Base-by-base conservation (phyloP, 257 asterid genomes). In the Catharanthus roseus region DNA sequence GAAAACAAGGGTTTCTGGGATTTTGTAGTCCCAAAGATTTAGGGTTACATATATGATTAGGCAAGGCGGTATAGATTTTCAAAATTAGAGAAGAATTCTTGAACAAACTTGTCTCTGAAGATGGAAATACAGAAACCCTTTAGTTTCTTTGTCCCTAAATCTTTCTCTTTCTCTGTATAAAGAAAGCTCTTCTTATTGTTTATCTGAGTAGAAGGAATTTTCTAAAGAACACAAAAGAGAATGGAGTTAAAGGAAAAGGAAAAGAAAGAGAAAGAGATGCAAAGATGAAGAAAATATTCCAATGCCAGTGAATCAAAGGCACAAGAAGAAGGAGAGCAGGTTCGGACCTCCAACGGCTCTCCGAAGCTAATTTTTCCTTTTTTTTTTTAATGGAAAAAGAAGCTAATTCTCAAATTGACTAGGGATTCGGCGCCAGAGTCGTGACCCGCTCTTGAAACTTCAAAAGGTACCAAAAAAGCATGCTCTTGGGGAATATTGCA, bases 311-410 rank as follows among this genome's bases (percentile, higher is more conserved):
- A 38, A 21, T 13, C 45, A 62, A 67, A 33, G 44, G 47, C 9
- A 11, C 53, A 51, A 26, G 38, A 41, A 21, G 44, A 18, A 34
- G 24, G 38, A 29, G 26, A 55, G 36, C 28, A 75, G 84, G 67
- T 62, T 79, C 69, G 81, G 80, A 71, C 15, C 65, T 38, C 75
- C n/a, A 81, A 84, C 86, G 86, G 85, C 79, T 72, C 66, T 65
- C 84, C 84, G 76, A 78, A 74, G 77, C 87, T 65, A 67, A 67
- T 28, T n/a, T n/a, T n/a, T n/a, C n/a, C n/a, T n/a, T n/a, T n/a
- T n/a, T n/a, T n/a, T n/a, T n/a, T n/a, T n/a, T n/a, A n/a, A n/a
- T n/a, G n/a, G n/a, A n/a, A n/a, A n/a, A n/a, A n/a, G n/a, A n/a
- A n/a, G n/a, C n/a, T n/a, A n/a, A 33, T 9, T 57, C 79, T 76